Base-by-base conservation (phyloP, 2,329 filamentous ascomycete species). In the Epichloe typhina region DNA sequence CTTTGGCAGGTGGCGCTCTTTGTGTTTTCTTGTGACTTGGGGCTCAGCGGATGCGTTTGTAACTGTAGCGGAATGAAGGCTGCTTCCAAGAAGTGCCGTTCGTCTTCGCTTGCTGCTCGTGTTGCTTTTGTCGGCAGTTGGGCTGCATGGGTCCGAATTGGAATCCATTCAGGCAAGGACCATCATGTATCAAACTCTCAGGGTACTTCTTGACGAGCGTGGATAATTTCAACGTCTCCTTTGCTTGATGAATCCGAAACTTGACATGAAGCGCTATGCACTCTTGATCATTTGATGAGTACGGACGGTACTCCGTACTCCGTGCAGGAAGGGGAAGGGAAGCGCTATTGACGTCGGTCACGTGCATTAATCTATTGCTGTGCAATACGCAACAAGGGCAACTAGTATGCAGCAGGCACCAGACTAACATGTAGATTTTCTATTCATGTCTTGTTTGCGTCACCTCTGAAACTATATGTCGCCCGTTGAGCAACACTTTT, bases 101-200 rank as follows among this genome's bases (percentile, higher is more conserved):
- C 42, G 48, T 35, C 36, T 50, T 35, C 48, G 48, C 37, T 50
- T 50, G 42, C n/a, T 40, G 23, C 36, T 26, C 4, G n/a, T 37
- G 36, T 21, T 33, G 35, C 23, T 11, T 26, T 40, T 5, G 23
- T 45, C 48, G 42, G 23, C 21, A 46, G 7, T 35, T 39, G 13
- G 42, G 36, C 19, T 44, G 12, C 40, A 13, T 11, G n/a, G 13
- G 9, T 37, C n/a, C 21, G 8, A 13, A n/a, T 40, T 35, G 8
- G 35, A 35, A 23, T 50, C 42, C 48, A 50, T 50, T 13, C 15
- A 15, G 19, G 36, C 48, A 7, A 31, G 11, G n/a, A 8, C 33
- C 8, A 26, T 11, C 2, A 46, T 17, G 4, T 35, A 13, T 21
- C 33, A 23, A 13, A 3, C 3, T 46, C 3, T 31, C 31, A 1